Percentiles rank a stretch among this genome's conserved stretches.
These are phyloP conservation scores for Phytophthora boehmeriae DNA, from an alignment of 352 stramenopile species.

Conservation along the genomic window DNA sequence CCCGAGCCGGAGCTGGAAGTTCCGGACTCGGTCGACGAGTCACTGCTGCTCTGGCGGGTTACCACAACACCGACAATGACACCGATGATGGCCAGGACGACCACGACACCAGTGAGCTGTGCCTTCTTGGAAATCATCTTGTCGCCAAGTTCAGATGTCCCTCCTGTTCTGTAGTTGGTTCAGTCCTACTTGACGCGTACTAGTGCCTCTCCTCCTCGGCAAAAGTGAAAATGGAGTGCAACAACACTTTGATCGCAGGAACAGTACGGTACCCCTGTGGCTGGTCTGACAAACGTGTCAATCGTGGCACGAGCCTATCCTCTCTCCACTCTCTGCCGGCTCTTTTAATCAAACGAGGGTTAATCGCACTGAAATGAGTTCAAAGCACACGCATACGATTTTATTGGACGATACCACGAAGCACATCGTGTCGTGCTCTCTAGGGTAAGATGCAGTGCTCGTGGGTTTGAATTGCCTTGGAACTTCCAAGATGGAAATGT, in stretches of 20 bases:
- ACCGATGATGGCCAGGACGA: slow-evolving; percentile 53
- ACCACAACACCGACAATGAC: slow-evolving; percentile 53
- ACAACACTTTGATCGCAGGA: neutral
- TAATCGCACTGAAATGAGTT: slow-evolving; percentile 3
- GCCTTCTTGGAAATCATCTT: slow-evolving; percentile 46
- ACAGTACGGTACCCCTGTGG: slow-evolving; percentile 11
- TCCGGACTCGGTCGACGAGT: slow-evolving; percentile 32
- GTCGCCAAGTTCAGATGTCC: slow-evolving; percentile 6
- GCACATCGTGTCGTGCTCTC: slow-evolving; percentile 29
- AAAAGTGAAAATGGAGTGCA: slow-evolving; percentile 36
- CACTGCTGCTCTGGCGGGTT: slow-evolving; percentile 23
- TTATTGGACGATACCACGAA: neutral
- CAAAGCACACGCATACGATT: slow-evolving; percentile 4
- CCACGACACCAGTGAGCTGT: slow-evolving; percentile 41
- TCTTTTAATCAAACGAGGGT: slow-evolving; percentile 22
- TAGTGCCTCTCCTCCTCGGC: slow-evolving; percentile 25
- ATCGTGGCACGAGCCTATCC: slow-evolving; percentile 19
- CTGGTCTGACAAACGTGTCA: slow-evolving; percentile 2
- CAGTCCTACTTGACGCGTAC: slow-evolving; percentile 20
- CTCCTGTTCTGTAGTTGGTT: slow-evolving; percentile 17
- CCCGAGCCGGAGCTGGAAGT: slow-evolving; percentile 22
- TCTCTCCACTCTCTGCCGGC: slow-evolving; percentile 14
- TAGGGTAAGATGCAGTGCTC: slow-evolving; percentile 7
- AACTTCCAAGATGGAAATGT: neutral
- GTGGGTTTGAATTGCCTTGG: slow-evolving; percentile 18